These are phyloP conservation scores for Aspergillus clavatus DNA, from an alignment of 2,329 filamentous ascomycete genomes.

Conservation along the genomic window DNA sequence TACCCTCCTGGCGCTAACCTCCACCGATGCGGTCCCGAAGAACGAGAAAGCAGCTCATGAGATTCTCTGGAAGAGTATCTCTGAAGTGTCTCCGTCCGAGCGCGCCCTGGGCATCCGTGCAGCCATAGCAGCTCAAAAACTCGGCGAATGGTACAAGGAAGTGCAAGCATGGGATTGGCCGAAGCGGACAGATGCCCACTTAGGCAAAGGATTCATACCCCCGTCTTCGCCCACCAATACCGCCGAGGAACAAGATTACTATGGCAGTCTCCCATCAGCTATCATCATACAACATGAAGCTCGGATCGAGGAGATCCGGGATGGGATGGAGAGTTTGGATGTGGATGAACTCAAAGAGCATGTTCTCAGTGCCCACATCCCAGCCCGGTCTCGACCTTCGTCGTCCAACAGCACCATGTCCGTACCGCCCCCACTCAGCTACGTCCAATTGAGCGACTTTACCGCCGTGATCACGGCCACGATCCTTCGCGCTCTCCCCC, in stretches of 20 bases:
- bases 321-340: conserved; percentile 40
- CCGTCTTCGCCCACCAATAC: conserved; percentile 14
- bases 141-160: conserved; percentile 56
- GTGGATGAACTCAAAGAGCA: conserved; percentile 80
- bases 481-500: conserved; percentile 80
- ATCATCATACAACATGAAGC: conserved; percentile 65
- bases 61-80: conserved; percentile 47
- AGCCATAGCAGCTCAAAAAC: conserved; percentile 54
- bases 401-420: conserved; percentile 43
- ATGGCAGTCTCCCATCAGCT: conserved; percentile 64
- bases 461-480: conserved; percentile 87
- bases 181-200: conserved; percentile 31
- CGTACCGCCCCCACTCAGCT: conserved; percentile 43
- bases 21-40: conserved; percentile 38
- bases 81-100: conserved; percentile 52
- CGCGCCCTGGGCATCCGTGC: conserved; percentile 56
- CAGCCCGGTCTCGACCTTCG: conserved; percentile 54
- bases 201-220: conserved; percentile 41
- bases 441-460: conserved; percentile 77
- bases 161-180: conserved; percentile 58
- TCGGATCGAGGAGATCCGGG: conserved; percentile 67
- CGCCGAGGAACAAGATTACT: conserved; percentile 45
- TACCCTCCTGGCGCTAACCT: conserved; percentile 48
- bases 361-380: conserved; percentile 74
- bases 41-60: conserved; percentile 36